Percentiles rank a stretch among this genome's conserved stretches.
These are phyloP conservation scores for Blastobotrys chiropterorum DNA, from an alignment of 805 yeast genomes.

Conservation along the genomic window DNA sequence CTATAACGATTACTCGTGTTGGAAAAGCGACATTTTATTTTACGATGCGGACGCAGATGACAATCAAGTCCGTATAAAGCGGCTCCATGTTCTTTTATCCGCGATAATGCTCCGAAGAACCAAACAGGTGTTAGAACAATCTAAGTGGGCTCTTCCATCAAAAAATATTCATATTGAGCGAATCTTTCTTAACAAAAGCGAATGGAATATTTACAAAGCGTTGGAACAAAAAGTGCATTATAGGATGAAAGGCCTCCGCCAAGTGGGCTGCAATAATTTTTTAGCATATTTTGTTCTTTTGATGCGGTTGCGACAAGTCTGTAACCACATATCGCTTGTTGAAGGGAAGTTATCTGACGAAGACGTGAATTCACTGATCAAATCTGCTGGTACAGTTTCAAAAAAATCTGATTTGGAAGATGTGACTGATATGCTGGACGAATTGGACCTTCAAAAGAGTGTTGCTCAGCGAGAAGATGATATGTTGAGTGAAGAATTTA, in stretches of 20 bases:
- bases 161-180: slow-evolving; percentile 17
- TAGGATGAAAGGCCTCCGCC: slow-evolving; percentile 32
- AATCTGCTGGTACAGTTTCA: slow-evolving; percentile 6
- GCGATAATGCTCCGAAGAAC: slow-evolving; percentile 41
- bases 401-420: slow-evolving; percentile 22
- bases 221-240: slow-evolving; percentile 19
- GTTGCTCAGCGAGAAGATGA: neutral
- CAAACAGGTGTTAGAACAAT: slow-evolving; percentile 32
- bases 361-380: slow-evolving; percentile 19
- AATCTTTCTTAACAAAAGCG: slow-evolving; percentile 25
- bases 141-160: slow-evolving; percentile 23
- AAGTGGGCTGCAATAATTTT: slow-evolving; percentile 19
- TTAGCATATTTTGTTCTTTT: slow-evolving; percentile 28
- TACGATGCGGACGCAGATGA: slow-evolving; percentile 21
- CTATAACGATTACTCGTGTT: slow-evolving; percentile 14
- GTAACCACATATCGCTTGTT: slow-evolving; percentile 27
- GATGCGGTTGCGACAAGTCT: slow-evolving; percentile 34
- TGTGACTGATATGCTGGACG: slow-evolving; percentile 25
- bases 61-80: slow-evolving; percentile 17
- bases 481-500: neutral
- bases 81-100: slow-evolving; percentile 26
- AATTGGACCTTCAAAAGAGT: slow-evolving; percentile 15
- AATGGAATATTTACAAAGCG: slow-evolving; percentile 25
- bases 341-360: slow-evolving; percentile 7
- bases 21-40: slow-evolving; percentile 26